phyloP scores from a whole-genome alignment of 2,329 filamentous ascomycete species.

The Aspergillus texensis region DNA sequence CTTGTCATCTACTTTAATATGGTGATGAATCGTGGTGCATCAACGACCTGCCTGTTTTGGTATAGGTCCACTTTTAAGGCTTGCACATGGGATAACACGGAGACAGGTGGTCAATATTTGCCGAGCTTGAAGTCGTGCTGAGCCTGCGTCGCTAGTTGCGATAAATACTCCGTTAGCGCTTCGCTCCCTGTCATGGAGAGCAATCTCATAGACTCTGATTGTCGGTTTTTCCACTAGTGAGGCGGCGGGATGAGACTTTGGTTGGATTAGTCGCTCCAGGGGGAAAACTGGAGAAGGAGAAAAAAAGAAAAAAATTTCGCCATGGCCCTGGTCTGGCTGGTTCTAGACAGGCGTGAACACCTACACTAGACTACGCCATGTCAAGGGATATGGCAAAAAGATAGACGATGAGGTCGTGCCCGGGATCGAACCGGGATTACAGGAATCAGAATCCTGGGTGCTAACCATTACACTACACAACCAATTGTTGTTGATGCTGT shows the following conservation, averaged over 20 bases:
- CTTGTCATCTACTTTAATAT: constrained; percentile 3
- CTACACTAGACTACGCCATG: not conserved
- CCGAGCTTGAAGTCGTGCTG: not conserved
- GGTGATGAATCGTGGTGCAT: not conserved
- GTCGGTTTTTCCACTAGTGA: not conserved
- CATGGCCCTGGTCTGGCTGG: too few relatives aligned
- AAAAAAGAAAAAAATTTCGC: not conserved
- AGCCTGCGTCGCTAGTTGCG: not conserved
- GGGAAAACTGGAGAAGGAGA: not conserved
- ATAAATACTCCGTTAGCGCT: not conserved
- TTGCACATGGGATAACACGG: constrained; percentile 1
- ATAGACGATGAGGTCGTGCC: not conserved
- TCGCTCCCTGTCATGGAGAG: not conserved
- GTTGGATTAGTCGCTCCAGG: not conserved
- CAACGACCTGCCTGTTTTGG: constrained; percentile 2
- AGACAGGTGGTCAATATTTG: not conserved
- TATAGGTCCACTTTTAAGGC: constrained; percentile 3
- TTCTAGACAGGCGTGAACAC: not conserved
- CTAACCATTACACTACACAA: constrained; percentile 4
- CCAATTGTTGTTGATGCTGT: not conserved
- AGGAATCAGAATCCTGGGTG: constrained; percentile 1
- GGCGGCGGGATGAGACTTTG: not conserved
- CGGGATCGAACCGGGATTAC: constrained; percentile 4
- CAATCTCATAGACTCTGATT: not conserved
- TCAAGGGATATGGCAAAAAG: not conserved